Conservation (phyloP, 495 filamentous ascomycete species). For the Evansstolkia leycettana region DNA sequence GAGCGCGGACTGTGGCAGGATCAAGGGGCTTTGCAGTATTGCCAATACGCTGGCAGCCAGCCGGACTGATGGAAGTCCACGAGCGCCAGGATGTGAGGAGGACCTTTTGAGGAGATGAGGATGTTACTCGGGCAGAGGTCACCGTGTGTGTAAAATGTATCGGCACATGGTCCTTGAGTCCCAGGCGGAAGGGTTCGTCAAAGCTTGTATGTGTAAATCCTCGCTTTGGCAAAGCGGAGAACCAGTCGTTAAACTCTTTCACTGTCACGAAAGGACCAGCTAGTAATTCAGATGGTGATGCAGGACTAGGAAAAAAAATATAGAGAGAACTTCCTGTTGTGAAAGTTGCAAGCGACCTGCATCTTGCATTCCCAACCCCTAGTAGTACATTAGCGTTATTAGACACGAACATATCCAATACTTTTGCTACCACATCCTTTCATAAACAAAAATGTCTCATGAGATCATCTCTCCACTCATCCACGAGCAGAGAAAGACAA, state of each 20-base stretch:
- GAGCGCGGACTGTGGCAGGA: neutral
- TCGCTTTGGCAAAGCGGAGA: neutral
- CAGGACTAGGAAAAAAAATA: no score
- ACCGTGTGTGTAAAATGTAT: constrained; percentile 25
- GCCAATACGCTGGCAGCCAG: constrained; percentile 29
- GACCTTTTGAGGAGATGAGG: constrained; percentile 12
- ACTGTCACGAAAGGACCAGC: neutral
- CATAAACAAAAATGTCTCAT: no score
- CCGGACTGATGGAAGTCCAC: constrained; percentile 28
- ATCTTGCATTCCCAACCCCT: no score
- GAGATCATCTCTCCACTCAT: no score
- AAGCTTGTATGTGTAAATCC: neutral
- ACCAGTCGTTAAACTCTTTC: constrained; percentile 2
- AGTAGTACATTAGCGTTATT: no score
- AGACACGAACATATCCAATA: no score
- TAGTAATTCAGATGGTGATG: no score
- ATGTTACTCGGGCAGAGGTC: constrained; percentile 27
- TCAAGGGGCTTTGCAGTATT: constrained; percentile 21
- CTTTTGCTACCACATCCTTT: no score
- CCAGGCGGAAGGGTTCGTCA: neutral
- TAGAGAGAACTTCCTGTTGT: no score
- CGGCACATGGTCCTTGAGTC: constrained; percentile 7
- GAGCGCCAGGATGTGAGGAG: constrained; percentile 15
- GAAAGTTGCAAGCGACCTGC: constrained; percentile 9
- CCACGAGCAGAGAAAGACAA: no score